Conservation (phyloP, 495 filamentous ascomycete genomes). For the Parmelia sp. region DNA sequence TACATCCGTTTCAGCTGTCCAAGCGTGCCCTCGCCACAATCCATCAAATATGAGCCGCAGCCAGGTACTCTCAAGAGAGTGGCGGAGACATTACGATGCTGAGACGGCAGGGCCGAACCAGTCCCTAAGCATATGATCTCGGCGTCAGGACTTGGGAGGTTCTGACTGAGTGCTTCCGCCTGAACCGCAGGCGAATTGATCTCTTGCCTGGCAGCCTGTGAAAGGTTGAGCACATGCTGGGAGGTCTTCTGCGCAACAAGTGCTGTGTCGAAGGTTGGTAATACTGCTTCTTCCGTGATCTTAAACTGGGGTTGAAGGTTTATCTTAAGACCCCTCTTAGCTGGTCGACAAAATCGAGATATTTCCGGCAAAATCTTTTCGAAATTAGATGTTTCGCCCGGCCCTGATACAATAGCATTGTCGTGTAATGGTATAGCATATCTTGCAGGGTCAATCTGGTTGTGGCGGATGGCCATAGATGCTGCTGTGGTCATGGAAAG, state of each 20-base stretch:
- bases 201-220: constrained; percentile 39
- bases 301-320: constrained; percentile 60
- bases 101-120: constrained; percentile 79
- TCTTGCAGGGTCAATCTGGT: constrained; percentile 59
- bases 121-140: constrained; percentile 87
- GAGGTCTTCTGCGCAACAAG: constrained; percentile 35
- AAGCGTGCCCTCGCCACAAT: constrained; percentile 87
- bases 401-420: constrained; percentile 40
- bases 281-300: constrained; percentile 44
- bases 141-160: constrained; percentile 61
- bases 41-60: constrained; percentile 75
- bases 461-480: constrained; percentile 55
- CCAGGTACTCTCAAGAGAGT: constrained; percentile 81
- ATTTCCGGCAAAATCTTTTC: background rate
- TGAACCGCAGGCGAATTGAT: constrained; percentile 36
- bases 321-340: constrained; percentile 48
- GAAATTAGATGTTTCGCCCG: background rate
- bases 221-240: constrained; percentile 44
- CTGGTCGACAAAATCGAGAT: constrained; percentile 12
- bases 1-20: constrained; percentile 82
- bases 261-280: constrained; percentile 48
- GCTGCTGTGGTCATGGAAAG: constrained; percentile 61
- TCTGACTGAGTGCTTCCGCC: constrained; percentile 33
- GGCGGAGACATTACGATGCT: constrained; percentile 90
- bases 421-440: constrained; percentile 60